A percentile compares a stretch with the other conserved stretches of the same genome.
Evolutionary conservation across 164 flowering plant species (phyloP).

Genomic region (Nymphaea thermarum): DNA sequence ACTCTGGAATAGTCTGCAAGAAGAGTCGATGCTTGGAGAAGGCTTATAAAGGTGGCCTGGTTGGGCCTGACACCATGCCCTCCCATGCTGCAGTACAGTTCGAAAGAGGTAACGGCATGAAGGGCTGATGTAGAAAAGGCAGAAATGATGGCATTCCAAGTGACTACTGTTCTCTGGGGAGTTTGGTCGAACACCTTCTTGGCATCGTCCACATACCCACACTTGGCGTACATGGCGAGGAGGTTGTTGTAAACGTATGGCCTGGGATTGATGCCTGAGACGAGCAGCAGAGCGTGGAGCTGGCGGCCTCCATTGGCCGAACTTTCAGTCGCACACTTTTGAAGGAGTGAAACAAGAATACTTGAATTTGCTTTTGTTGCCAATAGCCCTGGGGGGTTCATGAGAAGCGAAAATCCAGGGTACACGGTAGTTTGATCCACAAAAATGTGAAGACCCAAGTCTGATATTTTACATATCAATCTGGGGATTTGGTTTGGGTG

Average conservation of each 20-base stretch:
- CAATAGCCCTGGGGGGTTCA: constrained; percentile 4
- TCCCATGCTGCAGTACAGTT: constrained; percentile 27
- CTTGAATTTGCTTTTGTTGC: constrained; percentile 15
- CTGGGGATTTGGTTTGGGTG: no score
- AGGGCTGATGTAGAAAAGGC: constrained; percentile 39
- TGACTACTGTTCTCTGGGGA: constrained; percentile 57
- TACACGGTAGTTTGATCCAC: no score
- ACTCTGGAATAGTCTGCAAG: constrained; percentile 28
- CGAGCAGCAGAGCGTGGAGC: constrained; percentile 60
- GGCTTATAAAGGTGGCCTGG: constrained; percentile 52
- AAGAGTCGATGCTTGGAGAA: constrained; percentile 40
- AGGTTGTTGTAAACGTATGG: constrained; percentile 64
- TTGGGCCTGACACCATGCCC: constrained; percentile 32
- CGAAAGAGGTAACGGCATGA: constrained; percentile 21
- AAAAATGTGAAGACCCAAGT: no score
- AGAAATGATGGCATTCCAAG: constrained; percentile 62
- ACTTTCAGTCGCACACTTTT: constrained; percentile 39
- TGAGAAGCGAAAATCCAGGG: background rate
- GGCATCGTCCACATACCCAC: constrained; percentile 39
- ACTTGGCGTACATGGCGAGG: constrained; percentile 58
- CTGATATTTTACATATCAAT: no score
- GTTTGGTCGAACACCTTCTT: constrained; percentile 59
- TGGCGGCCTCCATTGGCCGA: constrained; percentile 49
- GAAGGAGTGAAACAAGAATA: constrained; percentile 21
- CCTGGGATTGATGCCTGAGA: constrained; percentile 10